phyloP scores from a whole-genome alignment of 306 rosid genomes.

The Inga laurina region DNA sequence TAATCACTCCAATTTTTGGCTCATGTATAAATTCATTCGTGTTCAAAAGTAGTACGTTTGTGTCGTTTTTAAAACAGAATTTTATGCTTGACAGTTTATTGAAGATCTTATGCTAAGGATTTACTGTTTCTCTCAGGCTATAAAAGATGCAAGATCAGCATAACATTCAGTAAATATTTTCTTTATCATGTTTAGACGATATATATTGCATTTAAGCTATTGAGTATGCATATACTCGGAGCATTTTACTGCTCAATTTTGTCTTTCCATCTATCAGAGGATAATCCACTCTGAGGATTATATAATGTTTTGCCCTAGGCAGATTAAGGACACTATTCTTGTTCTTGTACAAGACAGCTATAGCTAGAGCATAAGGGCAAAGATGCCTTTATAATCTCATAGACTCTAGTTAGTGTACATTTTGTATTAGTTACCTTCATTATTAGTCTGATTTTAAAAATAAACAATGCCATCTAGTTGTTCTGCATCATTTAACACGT shows the following conservation, averaged over 20 bases:
- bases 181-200: not conserved
- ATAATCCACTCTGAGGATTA: not conserved
- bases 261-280: not conserved
- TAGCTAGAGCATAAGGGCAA: conserved; percentile 19
- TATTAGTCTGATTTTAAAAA: conserved; percentile 5
- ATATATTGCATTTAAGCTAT: conserved; percentile 19
- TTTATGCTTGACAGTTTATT: not conserved
- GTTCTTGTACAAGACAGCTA: conserved; percentile 14
- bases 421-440: conserved; percentile 17
- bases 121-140: not conserved
- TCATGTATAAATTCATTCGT: not conserved
- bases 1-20: conserved; percentile 15
- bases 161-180: not conserved
- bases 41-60: conserved; percentile 10
- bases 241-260: conserved; percentile 19
- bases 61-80: conserved; percentile 17
- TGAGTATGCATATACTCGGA: conserved; percentile 25
- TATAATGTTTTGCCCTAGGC: not conserved
- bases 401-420: conserved; percentile 6
- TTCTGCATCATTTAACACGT: conserved; percentile 6
- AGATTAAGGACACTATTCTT: conserved; percentile 13
- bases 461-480: conserved; percentile 1
- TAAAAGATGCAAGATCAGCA: not conserved
- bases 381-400: conserved; percentile 13
- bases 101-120: not conserved